These are phyloP conservation scores for Aspergillus diversus DNA, from an alignment of 495 filamentous ascomycete species.

Conservation along the genomic window DNA sequence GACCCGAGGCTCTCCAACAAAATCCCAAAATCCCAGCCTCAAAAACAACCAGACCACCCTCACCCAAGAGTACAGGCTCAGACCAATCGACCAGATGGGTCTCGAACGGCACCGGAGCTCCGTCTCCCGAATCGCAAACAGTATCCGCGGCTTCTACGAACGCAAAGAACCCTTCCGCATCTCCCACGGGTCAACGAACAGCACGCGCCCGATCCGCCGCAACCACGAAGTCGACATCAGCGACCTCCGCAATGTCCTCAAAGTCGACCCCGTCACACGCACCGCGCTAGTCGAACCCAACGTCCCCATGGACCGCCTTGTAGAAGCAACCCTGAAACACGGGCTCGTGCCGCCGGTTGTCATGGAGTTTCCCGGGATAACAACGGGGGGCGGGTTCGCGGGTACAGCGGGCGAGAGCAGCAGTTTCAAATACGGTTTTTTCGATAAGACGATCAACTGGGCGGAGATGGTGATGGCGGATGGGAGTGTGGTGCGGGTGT, in stretches of 20 bases:
- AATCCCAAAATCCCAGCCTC: too few relatives aligned
- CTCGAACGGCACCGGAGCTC: slow-evolving; percentile 14
- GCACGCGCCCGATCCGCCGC: slow-evolving; percentile 58
- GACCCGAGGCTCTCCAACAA: too few relatives aligned
- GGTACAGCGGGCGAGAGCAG: slow-evolving; percentile 59
- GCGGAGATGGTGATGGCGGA: slow-evolving; percentile 59
- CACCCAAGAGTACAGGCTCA: too few relatives aligned
- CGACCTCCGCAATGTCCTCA: slow-evolving; percentile 55
- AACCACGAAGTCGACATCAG: slow-evolving; percentile 59
- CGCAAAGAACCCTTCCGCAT: slow-evolving; percentile 69
- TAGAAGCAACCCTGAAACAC: slow-evolving; percentile 44
- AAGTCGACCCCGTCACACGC: slow-evolving; percentile 44
- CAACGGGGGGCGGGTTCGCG: slow-evolving; percentile 58
- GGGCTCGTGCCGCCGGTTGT: slow-evolving; percentile 57
- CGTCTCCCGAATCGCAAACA: slow-evolving; percentile 21
- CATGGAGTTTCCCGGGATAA: slow-evolving; percentile 63
- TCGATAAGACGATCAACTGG: slow-evolving; percentile 52
- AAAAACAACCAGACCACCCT: too few relatives aligned
- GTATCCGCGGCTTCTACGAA: slow-evolving; percentile 59
- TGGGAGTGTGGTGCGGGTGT: slow-evolving; percentile 51
- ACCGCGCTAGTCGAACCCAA: slow-evolving; percentile 59
- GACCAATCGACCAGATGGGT: slow-evolving; percentile 10
- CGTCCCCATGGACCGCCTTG: slow-evolving; percentile 54
- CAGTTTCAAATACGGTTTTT: slow-evolving; percentile 60
- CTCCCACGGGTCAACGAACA: slow-evolving; percentile 78